Evolutionary conservation across 164 flowering plant species (phyloP).

Genomic region (Taxillus chinensis): DNA sequence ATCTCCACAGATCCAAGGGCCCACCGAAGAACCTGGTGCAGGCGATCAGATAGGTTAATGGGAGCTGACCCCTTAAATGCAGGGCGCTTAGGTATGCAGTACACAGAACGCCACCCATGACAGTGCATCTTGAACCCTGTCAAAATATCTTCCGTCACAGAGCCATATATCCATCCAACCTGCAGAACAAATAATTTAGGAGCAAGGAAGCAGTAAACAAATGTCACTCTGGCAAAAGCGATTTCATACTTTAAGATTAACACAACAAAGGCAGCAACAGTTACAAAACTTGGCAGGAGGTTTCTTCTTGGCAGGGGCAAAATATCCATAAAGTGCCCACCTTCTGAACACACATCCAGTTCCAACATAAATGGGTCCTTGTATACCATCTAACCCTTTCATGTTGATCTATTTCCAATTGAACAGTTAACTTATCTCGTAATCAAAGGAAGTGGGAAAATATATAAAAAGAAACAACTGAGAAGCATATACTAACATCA

Average conservation of each 20-base stretch:
- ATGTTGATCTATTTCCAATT: slow-evolving; percentile 38
- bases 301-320: slow-evolving; percentile 39
- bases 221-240: neutral
- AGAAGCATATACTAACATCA: slow-evolving; percentile 28
- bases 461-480: neutral
- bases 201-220: neutral
- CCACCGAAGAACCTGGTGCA: slow-evolving; percentile 51
- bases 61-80: slow-evolving; percentile 53
- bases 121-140: slow-evolving; percentile 58
- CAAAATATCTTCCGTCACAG: slow-evolving; percentile 46
- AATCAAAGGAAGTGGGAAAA: neutral
- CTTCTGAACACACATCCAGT: slow-evolving; percentile 59
- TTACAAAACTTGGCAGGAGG: slow-evolving; percentile 3
- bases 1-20: slow-evolving; percentile 49
- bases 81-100: slow-evolving; percentile 36
- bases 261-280: slow-evolving; percentile 27
- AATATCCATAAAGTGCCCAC: slow-evolving; percentile 49
- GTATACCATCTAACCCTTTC: slow-evolving; percentile 57
- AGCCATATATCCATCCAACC: slow-evolving; percentile 38
- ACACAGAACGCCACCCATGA: slow-evolving; percentile 47
- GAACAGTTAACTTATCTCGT: neutral
- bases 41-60: slow-evolving; percentile 44
- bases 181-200: neutral
- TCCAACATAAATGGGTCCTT: slow-evolving; percentile 56
- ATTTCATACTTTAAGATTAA: neutral